A percentile compares a stretch with the other conserved stretches of the same genome.
phyloP scores from a whole-genome alignment of 352 stramenopile genomes.

The Phytophthora pseudosyringae region DNA sequence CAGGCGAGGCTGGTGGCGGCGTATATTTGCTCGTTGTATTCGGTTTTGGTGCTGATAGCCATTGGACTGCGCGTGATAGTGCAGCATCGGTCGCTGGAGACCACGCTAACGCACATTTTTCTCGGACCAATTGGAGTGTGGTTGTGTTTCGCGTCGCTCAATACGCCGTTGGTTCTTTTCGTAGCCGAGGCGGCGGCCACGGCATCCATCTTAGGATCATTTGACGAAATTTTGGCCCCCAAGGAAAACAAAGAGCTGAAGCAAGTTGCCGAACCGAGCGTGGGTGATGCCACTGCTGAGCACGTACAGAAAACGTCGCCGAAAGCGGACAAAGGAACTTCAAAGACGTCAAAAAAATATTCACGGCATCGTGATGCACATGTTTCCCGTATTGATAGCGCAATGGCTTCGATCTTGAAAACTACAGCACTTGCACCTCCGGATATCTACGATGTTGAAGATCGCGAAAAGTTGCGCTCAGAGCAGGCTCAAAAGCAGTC shows the following conservation, averaged over 20 bases:
- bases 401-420: constrained; percentile 40
- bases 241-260: constrained; percentile 30
- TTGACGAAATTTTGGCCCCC: constrained; percentile 65
- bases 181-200: constrained; percentile 76
- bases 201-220: constrained; percentile 76
- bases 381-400: constrained; percentile 35
- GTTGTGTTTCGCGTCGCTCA: constrained; percentile 88
- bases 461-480: constrained; percentile 79
- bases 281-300: neutral
- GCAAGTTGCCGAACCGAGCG: constrained; percentile 3
- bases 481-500: constrained; percentile 73
- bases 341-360: constrained; percentile 19
- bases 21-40: constrained; percentile 77
- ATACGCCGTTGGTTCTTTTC: constrained; percentile 83
- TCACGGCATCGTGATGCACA: neutral
- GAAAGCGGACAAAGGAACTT: neutral
- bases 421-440: constrained; percentile 30
- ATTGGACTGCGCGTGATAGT: constrained; percentile 73
- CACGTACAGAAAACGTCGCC: neutral
- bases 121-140: constrained; percentile 78
- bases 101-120: constrained; percentile 73
- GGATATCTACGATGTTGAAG: constrained; percentile 87
- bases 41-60: constrained; percentile 63
- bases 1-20: constrained; percentile 58
- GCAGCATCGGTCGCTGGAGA: constrained; percentile 73